Evolutionary conservation across 768 basidiomycete species (phyloP).

Genomic region (Leccinum rimulosum): DNA sequence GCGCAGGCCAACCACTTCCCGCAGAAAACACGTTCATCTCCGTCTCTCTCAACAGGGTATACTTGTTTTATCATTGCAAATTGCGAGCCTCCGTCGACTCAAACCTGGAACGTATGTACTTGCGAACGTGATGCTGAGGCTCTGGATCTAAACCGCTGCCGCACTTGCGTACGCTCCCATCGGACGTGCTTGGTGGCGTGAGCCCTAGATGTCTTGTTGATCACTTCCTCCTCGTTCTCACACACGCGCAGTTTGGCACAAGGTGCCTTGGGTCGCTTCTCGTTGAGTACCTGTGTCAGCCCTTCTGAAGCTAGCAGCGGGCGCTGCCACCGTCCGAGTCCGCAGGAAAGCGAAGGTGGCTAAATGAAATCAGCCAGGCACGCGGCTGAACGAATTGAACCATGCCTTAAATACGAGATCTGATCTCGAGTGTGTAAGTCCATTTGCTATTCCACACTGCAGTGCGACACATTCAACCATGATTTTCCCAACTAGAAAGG

Average conservation of each 20-base stretch:
- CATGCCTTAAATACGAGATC: slow-evolving; percentile 35
- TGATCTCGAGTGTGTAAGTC: slow-evolving; percentile 33
- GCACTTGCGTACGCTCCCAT: slow-evolving; percentile 11
- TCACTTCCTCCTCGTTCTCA: slow-evolving; percentile 22
- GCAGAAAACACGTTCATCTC: slow-evolving; percentile 28
- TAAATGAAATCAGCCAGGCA: slow-evolving; percentile 38
- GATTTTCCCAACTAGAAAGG: slow-evolving; percentile 39
- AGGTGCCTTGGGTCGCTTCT: slow-evolving; percentile 18
- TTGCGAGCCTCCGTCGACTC: slow-evolving; percentile 10
- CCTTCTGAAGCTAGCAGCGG: slow-evolving; percentile 15
- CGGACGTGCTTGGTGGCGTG: slow-evolving; percentile 22
- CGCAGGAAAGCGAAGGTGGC: slow-evolving; percentile 32
- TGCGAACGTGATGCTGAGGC: slow-evolving; percentile 4
- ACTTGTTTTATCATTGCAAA: slow-evolving; percentile 20
- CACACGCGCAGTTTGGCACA: slow-evolving; percentile 18
- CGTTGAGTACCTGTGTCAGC: slow-evolving; percentile 23
- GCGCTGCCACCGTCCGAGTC: slow-evolving; percentile 22
- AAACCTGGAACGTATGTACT: not conserved
- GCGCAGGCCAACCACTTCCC: slow-evolving; percentile 17
- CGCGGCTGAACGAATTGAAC: slow-evolving; percentile 20
- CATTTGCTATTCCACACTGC: slow-evolving; percentile 29
- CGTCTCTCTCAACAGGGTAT: slow-evolving; percentile 14
- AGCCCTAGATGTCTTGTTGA: slow-evolving; percentile 16
- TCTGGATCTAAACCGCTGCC: slow-evolving; percentile 22
- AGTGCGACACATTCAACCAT: slow-evolving; percentile 26